A percentile compares a stretch with the other conserved stretches of the same genome.
These are phyloP conservation scores for Rhizopogon vinicolor DNA, from an alignment of 768 basidiomycete species.

Conservation along the genomic window DNA sequence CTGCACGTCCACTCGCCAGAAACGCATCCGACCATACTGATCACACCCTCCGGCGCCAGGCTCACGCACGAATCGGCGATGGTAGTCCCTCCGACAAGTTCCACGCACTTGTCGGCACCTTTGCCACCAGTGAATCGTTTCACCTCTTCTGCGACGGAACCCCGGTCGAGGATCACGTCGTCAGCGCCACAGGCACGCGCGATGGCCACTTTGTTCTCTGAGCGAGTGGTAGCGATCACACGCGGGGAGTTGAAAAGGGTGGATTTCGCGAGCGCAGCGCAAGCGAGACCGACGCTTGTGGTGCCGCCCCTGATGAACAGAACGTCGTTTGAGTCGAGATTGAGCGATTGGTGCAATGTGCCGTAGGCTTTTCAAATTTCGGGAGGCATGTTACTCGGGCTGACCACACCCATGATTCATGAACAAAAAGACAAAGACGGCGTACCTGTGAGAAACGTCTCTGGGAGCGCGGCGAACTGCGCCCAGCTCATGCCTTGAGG, in stretches of 20 bases:
- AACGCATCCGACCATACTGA: constrained; percentile 8
- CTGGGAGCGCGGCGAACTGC: constrained; percentile 20
- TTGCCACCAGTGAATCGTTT: constrained; percentile 12
- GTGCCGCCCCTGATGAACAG: constrained; percentile 21
- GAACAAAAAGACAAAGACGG: background rate
- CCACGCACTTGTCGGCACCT: constrained; percentile 18
- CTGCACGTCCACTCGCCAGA: constrained; percentile 15
- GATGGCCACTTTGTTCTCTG: constrained; percentile 8
- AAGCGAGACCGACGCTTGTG: constrained; percentile 20
- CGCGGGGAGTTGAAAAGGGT: constrained; percentile 14
- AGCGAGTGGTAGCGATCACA: constrained; percentile 19
- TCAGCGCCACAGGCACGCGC: constrained; percentile 14
- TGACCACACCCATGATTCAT: too few species aligned
- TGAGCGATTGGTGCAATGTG: constrained; percentile 8
- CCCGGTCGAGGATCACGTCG: constrained; percentile 16
- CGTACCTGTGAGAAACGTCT: constrained; percentile 12
- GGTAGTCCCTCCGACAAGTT: constrained; percentile 16
- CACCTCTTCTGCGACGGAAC: constrained; percentile 13
- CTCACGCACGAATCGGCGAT: constrained; percentile 14
- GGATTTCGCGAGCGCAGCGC: constrained; percentile 16
- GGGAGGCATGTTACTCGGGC: too few species aligned
- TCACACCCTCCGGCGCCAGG: constrained; percentile 9
- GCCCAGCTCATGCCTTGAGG: constrained; percentile 16
- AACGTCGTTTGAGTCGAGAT: constrained; percentile 12
- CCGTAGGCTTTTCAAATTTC: constrained; percentile 18